Conservation (phyloP, 2,329 filamentous ascomycete genomes). For the Diaporthe batatas region DNA sequence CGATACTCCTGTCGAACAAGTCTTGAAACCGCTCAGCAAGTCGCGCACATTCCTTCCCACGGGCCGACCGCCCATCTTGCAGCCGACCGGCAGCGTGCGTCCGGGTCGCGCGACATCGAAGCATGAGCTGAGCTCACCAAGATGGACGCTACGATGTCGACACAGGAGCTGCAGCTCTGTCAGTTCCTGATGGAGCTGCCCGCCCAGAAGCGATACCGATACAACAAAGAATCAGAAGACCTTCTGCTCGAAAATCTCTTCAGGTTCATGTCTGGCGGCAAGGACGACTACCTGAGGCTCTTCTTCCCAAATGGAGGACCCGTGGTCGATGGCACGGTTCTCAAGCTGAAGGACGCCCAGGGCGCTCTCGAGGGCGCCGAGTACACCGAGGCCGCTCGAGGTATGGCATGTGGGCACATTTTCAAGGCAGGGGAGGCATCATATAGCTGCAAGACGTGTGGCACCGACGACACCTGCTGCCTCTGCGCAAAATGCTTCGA, state of each 20-base stretch:
- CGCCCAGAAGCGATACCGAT: slow-evolving; percentile 79
- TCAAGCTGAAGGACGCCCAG: slow-evolving; percentile 89
- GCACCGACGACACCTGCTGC: slow-evolving; percentile 94
- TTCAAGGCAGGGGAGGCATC: slow-evolving; percentile 95
- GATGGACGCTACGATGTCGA: slow-evolving; percentile 70
- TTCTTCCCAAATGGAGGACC: slow-evolving; percentile 86
- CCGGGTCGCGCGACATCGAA: slow-evolving; percentile 12
- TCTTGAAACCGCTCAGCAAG: neutral
- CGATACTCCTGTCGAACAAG: neutral
- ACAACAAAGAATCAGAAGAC: slow-evolving; percentile 76
- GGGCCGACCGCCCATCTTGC: slow-evolving; percentile 1
- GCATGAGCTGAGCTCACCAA: slow-evolving; percentile 43
- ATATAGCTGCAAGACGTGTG: slow-evolving; percentile 94
- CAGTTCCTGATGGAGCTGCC: slow-evolving; percentile 85
- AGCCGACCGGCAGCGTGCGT: neutral
- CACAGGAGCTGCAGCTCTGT: slow-evolving; percentile 85
- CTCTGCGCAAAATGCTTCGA: slow-evolving; percentile 96
- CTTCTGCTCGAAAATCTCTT: slow-evolving; percentile 86
- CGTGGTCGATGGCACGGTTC: slow-evolving; percentile 63
- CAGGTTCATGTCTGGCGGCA: slow-evolving; percentile 84
- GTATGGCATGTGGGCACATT: slow-evolving; percentile 96
- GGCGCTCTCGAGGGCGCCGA: slow-evolving; percentile 94
- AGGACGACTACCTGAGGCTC: slow-evolving; percentile 78
- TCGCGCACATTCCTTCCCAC: neutral
- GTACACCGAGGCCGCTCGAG: slow-evolving; percentile 90